A percentile compares a stretch with the other conserved stretches of the same genome.
Conservation (phyloP, 352 stramenopile genomes). For the Sclerospora graminicola region DNA sequence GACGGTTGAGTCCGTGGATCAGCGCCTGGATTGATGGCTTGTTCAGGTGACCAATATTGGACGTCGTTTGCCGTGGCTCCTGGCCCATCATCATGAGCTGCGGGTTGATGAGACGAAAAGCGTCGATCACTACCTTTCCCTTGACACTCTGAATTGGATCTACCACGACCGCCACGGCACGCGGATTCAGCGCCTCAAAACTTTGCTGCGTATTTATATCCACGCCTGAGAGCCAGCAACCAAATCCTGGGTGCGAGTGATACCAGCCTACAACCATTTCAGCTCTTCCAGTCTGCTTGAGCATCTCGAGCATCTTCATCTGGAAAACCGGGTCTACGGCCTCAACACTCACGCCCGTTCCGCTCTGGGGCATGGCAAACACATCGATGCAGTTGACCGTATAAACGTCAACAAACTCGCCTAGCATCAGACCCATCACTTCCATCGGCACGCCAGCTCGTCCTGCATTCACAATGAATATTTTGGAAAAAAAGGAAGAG, state of each 20-base stretch:
- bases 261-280: slow-evolving; percentile 98
- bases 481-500: neutral
- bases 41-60: slow-evolving; percentile 98
- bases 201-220: slow-evolving; percentile 99
- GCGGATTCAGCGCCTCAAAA: slow-evolving; percentile 97
- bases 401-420: slow-evolving; percentile 99
- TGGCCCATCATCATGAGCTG: slow-evolving; percentile 98
- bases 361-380: slow-evolving; percentile 98
- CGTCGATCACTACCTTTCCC: slow-evolving; percentile 99
- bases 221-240: slow-evolving; percentile 98
- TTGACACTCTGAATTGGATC: slow-evolving; percentile 99
- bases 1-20: slow-evolving; percentile 97
- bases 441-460: slow-evolving; percentile 99
- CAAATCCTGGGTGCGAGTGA: slow-evolving; percentile 98
- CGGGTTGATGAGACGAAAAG: slow-evolving; percentile 98
- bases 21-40: slow-evolving; percentile 98
- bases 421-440: slow-evolving; percentile 99
- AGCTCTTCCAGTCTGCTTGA: slow-evolving; percentile 95
- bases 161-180: slow-evolving; percentile 97
- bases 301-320: slow-evolving; percentile 99
- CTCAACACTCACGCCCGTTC: slow-evolving; percentile 93
- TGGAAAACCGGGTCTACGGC: slow-evolving; percentile 99
- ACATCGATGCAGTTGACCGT: slow-evolving; percentile 99
- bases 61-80: slow-evolving; percentile 97
- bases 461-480: slow-evolving; percentile 18